phyloP scores from a whole-genome alignment of 805 yeast species.

The Lipomyces starkeyi region DNA sequence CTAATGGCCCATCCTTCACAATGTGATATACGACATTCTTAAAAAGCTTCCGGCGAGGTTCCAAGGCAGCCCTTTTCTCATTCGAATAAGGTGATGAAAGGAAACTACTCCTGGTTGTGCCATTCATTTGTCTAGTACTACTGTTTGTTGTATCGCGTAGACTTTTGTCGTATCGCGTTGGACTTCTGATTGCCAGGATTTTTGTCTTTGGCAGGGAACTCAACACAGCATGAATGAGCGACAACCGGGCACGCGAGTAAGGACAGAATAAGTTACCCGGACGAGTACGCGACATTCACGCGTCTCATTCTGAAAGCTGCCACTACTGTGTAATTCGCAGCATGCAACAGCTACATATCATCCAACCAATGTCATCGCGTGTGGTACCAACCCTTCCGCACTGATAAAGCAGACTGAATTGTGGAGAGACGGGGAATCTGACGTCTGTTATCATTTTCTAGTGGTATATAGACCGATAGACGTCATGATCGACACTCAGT shows the following conservation, averaged over 20 bases:
- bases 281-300: background rate
- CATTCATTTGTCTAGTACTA: background rate
- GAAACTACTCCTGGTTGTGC: background rate
- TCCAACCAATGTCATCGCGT: no score
- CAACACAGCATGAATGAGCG: no score
- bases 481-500: no score
- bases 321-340: background rate
- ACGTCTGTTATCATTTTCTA: background rate
- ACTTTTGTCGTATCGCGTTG: no score
- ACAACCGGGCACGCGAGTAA: background rate
- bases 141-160: background rate
- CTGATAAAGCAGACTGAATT: no score
- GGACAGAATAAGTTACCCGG: background rate
- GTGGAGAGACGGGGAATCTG: no score
- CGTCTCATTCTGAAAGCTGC: background rate
- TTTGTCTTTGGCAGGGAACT: no score
- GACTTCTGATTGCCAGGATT: no score
- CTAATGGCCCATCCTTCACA: conserved; percentile 13
- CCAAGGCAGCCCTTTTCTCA: background rate
- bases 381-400: no score
- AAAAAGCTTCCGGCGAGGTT: conserved; percentile 15
- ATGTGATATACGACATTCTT: conserved; percentile 21
- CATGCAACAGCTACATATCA: background rate
- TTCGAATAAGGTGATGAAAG: conserved; percentile 1
- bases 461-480: no score